A percentile compares a stretch with the other conserved stretches of the same genome.
Evolutionary conservation across 2,329 filamentous ascomycete species (phyloP).

Genomic region (Pseudogymnoascus sp.): DNA sequence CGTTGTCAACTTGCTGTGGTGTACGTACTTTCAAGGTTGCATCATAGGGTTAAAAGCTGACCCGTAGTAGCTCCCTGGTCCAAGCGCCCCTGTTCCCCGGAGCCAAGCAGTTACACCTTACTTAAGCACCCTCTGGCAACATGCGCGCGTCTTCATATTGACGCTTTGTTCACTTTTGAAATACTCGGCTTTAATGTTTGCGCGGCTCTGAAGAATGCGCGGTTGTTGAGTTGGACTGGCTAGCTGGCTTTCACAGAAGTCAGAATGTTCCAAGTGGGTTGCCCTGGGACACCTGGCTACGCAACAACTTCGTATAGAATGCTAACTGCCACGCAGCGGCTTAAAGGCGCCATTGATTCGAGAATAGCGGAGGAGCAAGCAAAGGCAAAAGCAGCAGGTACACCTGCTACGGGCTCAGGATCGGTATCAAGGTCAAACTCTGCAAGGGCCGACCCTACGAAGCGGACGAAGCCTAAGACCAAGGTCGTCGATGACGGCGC

Average conservation of each 20-base stretch:
- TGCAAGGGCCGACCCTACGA: slow-evolving; percentile 14
- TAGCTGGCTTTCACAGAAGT: neutral
- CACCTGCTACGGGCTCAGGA: slow-evolving; percentile 34
- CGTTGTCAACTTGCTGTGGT: neutral
- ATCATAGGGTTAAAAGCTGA: neutral
- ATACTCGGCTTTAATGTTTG: neutral
- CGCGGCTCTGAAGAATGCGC: neutral
- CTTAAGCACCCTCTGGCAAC: neutral
- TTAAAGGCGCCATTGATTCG: slow-evolving; percentile 77
- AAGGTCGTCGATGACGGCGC: slow-evolving; percentile 19
- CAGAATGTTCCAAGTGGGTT: slow-evolving; percentile 27
- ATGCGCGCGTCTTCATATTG: neutral
- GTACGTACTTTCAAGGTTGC: neutral
- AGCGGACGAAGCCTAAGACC: slow-evolving; percentile 20
- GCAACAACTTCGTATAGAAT: neutral
- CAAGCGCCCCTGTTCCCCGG: neutral
- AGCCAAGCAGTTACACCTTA: neutral
- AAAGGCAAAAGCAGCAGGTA: slow-evolving; percentile 41
- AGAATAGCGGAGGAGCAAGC: slow-evolving; percentile 89
- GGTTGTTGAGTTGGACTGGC: neutral
- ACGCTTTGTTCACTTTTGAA: neutral
- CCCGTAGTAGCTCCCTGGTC: neutral
- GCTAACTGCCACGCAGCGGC: slow-evolving; percentile 43
- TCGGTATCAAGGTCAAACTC: slow-evolving; percentile 38
- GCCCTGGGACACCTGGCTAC: neutral